Evolutionary conservation across 192 early-diverging fungal species (phyloP).

Genomic region (Mortierella claussenii): DNA sequence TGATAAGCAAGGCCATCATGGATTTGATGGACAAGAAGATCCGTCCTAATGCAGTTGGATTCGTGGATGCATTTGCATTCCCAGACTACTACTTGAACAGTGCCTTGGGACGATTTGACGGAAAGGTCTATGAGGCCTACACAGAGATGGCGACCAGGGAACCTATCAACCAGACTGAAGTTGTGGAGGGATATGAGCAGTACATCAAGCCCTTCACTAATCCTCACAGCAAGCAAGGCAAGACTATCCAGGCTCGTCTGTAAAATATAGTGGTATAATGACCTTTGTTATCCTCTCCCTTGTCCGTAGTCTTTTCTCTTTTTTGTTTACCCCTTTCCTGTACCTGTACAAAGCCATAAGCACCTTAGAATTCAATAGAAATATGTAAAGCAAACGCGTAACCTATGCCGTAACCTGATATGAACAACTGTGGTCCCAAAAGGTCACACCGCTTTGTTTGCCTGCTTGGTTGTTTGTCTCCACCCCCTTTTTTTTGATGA

Average conservation of each 20-base stretch:
- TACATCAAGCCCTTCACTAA: conserved; percentile 56
- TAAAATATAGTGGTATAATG: conserved; percentile 19
- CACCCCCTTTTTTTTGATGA: too few species aligned
- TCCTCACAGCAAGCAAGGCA: conserved; percentile 34
- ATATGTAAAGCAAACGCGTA: too few species aligned
- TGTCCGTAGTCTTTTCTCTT: background rate
- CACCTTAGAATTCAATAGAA: too few species aligned
- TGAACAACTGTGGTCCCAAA: too few species aligned
- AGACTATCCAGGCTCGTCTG: conserved; percentile 42
- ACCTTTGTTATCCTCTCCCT: too few species aligned
- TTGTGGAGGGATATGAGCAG: conserved; percentile 67
- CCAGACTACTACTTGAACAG: conserved; percentile 83
- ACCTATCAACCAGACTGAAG: conserved; percentile 76
- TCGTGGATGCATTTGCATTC: conserved; percentile 84
- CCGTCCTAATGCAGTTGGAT: conserved; percentile 78
- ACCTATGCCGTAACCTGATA: too few species aligned
- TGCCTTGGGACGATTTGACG: conserved; percentile 80
- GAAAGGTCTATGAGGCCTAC: conserved; percentile 83
- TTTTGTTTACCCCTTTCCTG: too few species aligned
- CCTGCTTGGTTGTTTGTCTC: too few species aligned
- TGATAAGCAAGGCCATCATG: conserved; percentile 64
- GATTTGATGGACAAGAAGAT: conserved; percentile 67
- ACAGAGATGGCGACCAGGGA: conserved; percentile 79
- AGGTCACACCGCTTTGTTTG: too few species aligned
- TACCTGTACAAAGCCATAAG: too few species aligned